A percentile compares a stretch with the other conserved stretches of the same genome.
These are phyloP conservation scores for Globisporangium echinulatum DNA, from an alignment of 352 stramenopile genomes.

Conservation along the genomic window DNA sequence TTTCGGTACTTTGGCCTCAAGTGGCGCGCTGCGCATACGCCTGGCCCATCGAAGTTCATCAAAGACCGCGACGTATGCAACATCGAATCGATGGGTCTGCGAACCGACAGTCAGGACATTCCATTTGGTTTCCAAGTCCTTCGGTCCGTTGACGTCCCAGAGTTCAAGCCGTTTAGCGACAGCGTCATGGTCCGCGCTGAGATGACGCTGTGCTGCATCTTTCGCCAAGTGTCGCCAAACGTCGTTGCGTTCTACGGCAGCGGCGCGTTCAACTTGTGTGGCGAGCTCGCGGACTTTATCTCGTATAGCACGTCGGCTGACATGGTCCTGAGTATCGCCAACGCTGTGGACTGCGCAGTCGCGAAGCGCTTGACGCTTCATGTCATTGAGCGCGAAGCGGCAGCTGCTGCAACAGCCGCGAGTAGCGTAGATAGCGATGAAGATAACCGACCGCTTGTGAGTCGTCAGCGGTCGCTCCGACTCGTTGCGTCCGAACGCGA, in stretches of 20 bases:
- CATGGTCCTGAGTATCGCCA: slow-evolving; percentile 30
- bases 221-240: slow-evolving; percentile 30
- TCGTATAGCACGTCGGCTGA: slow-evolving; percentile 36
- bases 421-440: no score
- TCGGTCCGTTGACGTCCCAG: slow-evolving; percentile 39
- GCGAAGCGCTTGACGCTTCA: slow-evolving; percentile 34
- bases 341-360: slow-evolving; percentile 24
- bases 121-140: slow-evolving; percentile 41
- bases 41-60: slow-evolving; percentile 22
- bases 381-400: slow-evolving; percentile 14
- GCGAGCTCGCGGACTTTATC: slow-evolving; percentile 31
- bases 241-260: slow-evolving; percentile 44
- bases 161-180: slow-evolving; percentile 26
- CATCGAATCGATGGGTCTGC: slow-evolving; percentile 44
- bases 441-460: not conserved
- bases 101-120: slow-evolving; percentile 24
- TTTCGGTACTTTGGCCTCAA: slow-evolving; percentile 52
- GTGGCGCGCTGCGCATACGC: slow-evolving; percentile 25
- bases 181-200: slow-evolving; percentile 16
- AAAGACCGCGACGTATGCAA: slow-evolving; percentile 38
- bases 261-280: slow-evolving; percentile 44
- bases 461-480: not conserved
- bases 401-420: not conserved
- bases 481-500: slow-evolving; percentile 1
- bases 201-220: slow-evolving; percentile 58